Base-by-base conservation (phyloP, 768 basidiomycete genomes). In the Crucibulum laeve region DNA sequence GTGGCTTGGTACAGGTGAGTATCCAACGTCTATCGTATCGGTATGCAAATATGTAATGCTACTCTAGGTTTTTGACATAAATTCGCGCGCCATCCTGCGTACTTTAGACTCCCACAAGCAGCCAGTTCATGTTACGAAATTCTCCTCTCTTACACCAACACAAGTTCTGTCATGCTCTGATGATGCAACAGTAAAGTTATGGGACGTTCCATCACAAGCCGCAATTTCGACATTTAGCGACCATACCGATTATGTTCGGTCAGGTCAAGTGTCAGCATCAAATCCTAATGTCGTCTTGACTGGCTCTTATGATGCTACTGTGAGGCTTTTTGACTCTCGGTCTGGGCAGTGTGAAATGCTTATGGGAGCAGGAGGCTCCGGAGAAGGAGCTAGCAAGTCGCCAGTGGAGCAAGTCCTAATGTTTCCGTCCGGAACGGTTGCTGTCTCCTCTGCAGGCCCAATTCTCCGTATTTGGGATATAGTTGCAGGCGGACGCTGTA, bases 401-500 rank as follows among this genome's bases (percentile, higher is more conserved):
- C 93, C 95, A 3, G 86, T 98, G 4, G 96, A 99, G 57, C 90
- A 92, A 53, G 91, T 96, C 21, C 68, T 96, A 19, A 82, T 95
- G 69, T 93, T 93, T 53, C 91, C 93, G 0, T 86, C 88, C n/a
- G 87, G 84, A 4, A 91, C 89, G 1, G 74, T 87, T 38, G 91
- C 82, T 0, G 54, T 98, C 19, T 91, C 92, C 4, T 79, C 91
- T 4, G 84, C 93, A 7, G 96, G 95, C 0, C 90, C 95, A 1
- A 94, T 98, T 46, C 68, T 98, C 40, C 80, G 92, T 17, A 82
- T 91, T 3, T 99, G 96, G 94, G 96, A 99, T 63, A 68, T 99
- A 40, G 84, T 94, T 15, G 87, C 89, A 0, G 91, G 91, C 10
- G 91, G 90, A 11, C 80, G 85, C 34, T 97, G 95, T 64, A 75